Evolutionary conservation across 805 yeast species (phyloP), one percentile per base, ranked within the genome.

Genomic region (Metschnikowia borealis): DNA sequence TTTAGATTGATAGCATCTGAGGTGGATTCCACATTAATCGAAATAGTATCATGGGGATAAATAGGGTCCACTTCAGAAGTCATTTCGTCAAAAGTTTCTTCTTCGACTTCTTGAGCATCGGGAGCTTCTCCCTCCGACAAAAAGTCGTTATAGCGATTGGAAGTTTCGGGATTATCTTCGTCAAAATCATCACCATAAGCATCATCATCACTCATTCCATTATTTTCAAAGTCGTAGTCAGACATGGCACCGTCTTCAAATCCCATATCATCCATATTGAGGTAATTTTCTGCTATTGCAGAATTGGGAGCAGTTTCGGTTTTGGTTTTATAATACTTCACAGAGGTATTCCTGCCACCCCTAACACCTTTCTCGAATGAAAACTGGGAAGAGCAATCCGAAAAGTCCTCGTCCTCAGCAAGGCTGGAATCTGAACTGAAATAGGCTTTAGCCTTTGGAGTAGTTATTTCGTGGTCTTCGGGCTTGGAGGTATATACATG

Each of bases 321-420:
- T n/a, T 46, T 48, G 2, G 69, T 65, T 47, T 77, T 77, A 59
- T 82, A 81, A 60, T 80, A 81, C 51, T 78, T 75, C 20, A 77
- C 73, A 0, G 85, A 80, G 1, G 78, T 67, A 48, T 80, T 79
- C 52, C 85, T 67, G 3, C 80, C 81, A n/a, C 77, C 71, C 1
- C 60, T 49, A 20, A 63, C 66, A 15, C 71, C 74, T 39, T 70
- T 68, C 44, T 78, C 81, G 54, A 82, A 82, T 1, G 85, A 81
- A 54, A 80, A 82, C 48, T 69, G 75, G 1, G 75, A 71, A 1
- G 75, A 70, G 5, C 50, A 15, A 20, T 59, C 60, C 4, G 61
- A 57, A 36, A 49, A 52, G 13, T 42, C 48, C 52, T 51, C 51
- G 17, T 50, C 46, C 15, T 44, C 39, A 5, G 15, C 13, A 15